These are phyloP conservation scores for Rubia yunnanensis DNA, from an alignment of 257 asterid genomes.

Conservation along the genomic window DNA sequence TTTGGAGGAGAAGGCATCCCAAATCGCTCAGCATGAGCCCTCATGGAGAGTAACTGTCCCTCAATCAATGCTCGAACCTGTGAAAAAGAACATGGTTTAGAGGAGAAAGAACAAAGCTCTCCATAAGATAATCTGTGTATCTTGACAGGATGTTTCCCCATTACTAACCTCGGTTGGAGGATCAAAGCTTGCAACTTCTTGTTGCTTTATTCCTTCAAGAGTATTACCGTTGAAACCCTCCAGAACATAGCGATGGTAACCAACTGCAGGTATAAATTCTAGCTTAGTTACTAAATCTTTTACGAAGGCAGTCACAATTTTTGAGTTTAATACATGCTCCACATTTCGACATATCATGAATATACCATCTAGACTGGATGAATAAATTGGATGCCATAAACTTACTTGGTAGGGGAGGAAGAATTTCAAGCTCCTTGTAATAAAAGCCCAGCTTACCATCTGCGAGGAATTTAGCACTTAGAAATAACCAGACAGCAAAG, in stretches of 20 bases:
- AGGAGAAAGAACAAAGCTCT: background rate
- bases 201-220: constrained; percentile 48
- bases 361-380: background rate
- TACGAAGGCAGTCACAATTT: background rate
- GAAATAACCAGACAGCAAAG: constrained; percentile 10
- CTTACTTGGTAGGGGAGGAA: constrained; percentile 90
- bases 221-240: constrained; percentile 51
- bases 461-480: constrained; percentile 14
- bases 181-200: constrained; percentile 58
- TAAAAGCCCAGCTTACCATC: constrained; percentile 94
- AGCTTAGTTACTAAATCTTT: background rate
- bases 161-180: constrained; percentile 64
- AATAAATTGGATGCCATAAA: background rate
- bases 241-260: constrained; percentile 61
- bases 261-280: constrained; percentile 37
- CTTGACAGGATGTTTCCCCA: background rate
- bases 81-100: background rate
- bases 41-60: constrained; percentile 85
- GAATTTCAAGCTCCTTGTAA: constrained; percentile 83
- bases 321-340: background rate
- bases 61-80: constrained; percentile 86
- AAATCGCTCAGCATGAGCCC: constrained; percentile 83
- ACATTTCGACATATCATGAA: too few relatives aligned
- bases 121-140: background rate
- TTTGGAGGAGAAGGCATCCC: constrained; percentile 95